A percentile compares a stretch with the other conserved stretches of the same genome.
Conservation (phyloP, 257 asterid species). For the Craterostigma plantagineum region DNA sequence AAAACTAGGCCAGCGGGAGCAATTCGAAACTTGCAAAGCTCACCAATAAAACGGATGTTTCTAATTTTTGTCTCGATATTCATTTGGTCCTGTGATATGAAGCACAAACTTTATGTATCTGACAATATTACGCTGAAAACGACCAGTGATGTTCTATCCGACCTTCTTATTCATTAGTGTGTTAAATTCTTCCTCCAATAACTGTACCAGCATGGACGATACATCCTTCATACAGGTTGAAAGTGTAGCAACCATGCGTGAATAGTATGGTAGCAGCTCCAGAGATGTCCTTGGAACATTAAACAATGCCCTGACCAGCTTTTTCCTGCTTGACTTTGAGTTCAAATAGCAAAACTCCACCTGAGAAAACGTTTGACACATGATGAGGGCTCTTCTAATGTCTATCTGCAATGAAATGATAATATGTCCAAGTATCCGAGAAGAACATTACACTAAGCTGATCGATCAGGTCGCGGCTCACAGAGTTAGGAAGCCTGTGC, state of each 20-base stretch:
- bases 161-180: conserved; percentile 89
- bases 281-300: conserved; percentile 95
- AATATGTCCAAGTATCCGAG: conserved; percentile 13
- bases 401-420: conserved; percentile 4
- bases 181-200: conserved; percentile 95
- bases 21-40: conserved; percentile 92
- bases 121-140: neutral
- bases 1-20: conserved; percentile 81
- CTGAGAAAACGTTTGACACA: conserved; percentile 23
- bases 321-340: conserved; percentile 86
- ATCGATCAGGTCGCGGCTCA: conserved; percentile 96
- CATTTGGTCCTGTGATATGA: conserved; percentile 78
- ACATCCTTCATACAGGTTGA: conserved; percentile 95
- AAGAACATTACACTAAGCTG: conserved; percentile 63
- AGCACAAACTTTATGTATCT: conserved; percentile 9
- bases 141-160: conserved; percentile 8
- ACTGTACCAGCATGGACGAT: conserved; percentile 72
- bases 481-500: conserved; percentile 89
- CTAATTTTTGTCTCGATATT: conserved; percentile 93
- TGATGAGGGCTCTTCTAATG: conserved; percentile 4
- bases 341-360: conserved; percentile 97
- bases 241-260: conserved; percentile 92
- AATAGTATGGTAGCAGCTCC: conserved; percentile 88
- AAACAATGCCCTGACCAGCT: conserved; percentile 90
- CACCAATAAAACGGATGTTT: conserved; percentile 93